phyloP scores from a whole-genome alignment of 345 rosid species.

The Xanthoceras sorbifolium region DNA sequence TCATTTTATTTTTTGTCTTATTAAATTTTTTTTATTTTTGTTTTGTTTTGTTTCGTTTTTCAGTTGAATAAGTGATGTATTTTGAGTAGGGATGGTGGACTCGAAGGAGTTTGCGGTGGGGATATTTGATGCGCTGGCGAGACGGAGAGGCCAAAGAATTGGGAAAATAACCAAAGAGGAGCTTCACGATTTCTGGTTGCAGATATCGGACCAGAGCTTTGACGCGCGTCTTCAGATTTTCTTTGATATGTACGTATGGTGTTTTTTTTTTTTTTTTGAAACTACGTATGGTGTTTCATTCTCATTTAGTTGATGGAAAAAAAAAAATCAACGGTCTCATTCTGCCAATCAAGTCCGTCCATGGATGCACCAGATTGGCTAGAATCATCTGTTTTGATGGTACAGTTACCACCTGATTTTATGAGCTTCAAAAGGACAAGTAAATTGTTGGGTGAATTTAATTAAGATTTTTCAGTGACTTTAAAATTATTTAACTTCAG shows the following conservation, averaged over 20 bases:
- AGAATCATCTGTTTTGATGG: background rate
- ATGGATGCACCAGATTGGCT: background rate
- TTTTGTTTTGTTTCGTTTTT: background rate
- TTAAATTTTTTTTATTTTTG: background rate
- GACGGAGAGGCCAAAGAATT: conserved; percentile 62
- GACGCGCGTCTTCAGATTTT: conserved; percentile 97
- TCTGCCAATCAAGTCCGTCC: background rate
- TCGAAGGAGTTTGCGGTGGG: conserved; percentile 90
- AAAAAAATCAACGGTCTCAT: conserved; percentile 4
- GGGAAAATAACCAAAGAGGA: conserved; percentile 67
- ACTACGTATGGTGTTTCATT: conserved; percentile 30
- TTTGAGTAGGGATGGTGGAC: conserved; percentile 72
- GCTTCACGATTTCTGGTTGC: conserved; percentile 88
- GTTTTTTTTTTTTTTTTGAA: no score
- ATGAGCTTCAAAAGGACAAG: background rate
- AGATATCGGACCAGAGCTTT: conserved; percentile 86
- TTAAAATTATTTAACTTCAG: no score
- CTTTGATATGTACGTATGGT: conserved; percentile 73
- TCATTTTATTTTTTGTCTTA: background rate
- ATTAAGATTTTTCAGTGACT: background rate
- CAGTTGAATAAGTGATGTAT: no score
- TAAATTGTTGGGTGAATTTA: background rate
- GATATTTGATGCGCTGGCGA: conserved; percentile 72
- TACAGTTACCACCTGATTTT: background rate
- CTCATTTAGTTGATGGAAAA: background rate